A percentile compares a stretch with the other conserved stretches of the same genome.
Conservation (phyloP, 2,329 filamentous ascomycete species). For the Corinectria fuckeliana region DNA sequence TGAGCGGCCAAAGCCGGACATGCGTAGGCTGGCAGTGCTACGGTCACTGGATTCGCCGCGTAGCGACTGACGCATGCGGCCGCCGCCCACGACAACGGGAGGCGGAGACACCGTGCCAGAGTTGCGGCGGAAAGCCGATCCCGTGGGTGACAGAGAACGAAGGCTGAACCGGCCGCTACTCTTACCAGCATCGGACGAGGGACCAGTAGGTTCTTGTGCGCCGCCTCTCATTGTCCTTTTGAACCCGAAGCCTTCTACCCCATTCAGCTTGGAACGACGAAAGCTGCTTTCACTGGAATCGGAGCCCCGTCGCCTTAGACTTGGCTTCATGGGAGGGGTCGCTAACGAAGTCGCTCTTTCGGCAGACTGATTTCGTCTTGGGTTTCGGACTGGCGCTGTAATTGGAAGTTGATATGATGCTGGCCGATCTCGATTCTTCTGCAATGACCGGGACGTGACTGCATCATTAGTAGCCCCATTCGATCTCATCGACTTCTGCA, state of each 20-base stretch:
- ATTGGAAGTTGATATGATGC: conserved; percentile 40
- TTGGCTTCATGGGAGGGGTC: conserved; percentile 36
- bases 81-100: conserved; percentile 44
- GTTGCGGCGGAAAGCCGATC: conserved; percentile 57
- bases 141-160: conserved; percentile 72
- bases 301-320: conserved; percentile 61
- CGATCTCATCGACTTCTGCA: conserved; percentile 34
- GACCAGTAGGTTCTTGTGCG: conserved; percentile 29
- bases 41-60: conserved; percentile 50
- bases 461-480: conserved; percentile 18
- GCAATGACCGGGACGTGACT: conserved; percentile 6
- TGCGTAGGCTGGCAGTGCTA: conserved; percentile 46
- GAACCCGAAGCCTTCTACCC: conserved; percentile 64
- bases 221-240: conserved; percentile 72
- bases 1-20: conserved; percentile 52
- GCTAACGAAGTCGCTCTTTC: conserved; percentile 30
- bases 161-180: conserved; percentile 71
- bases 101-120: conserved; percentile 45
- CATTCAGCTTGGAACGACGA: conserved; percentile 63
- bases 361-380: conserved; percentile 36
- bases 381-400: conserved; percentile 22
- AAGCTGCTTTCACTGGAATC: conserved; percentile 84
- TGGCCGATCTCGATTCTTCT: conserved; percentile 32
- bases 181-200: conserved; percentile 39
- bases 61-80: conserved; percentile 54